These are phyloP conservation scores for Globisporangium recalcitrans DNA, from an alignment of 352 stramenopile species.

Conservation along the genomic window DNA sequence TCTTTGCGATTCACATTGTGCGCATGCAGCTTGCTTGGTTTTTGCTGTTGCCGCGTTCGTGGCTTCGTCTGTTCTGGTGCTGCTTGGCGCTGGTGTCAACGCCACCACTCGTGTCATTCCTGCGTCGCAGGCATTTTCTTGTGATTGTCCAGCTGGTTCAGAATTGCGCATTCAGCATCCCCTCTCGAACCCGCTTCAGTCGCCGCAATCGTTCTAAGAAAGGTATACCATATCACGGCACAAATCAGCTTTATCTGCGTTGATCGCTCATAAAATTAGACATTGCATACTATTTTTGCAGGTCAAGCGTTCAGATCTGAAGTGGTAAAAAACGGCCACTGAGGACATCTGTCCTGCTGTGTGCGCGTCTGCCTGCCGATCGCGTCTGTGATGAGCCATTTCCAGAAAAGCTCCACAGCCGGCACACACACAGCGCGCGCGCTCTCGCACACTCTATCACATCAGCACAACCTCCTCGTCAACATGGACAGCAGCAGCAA, in stretches of 20 bases:
- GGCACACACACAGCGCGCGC: not conserved
- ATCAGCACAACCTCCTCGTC: not conserved
- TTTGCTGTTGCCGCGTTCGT: too few species aligned
- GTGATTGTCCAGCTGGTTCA: slow-evolving; percentile 16
- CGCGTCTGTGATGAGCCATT: slow-evolving; percentile 6
- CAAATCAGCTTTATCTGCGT: not conserved
- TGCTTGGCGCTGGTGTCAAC: too few species aligned
- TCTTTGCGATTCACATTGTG: not conserved
- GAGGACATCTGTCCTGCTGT: not conserved
- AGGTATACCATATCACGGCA: not conserved
- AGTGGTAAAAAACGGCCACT: slow-evolving; percentile 13
- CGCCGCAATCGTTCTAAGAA: not conserved
- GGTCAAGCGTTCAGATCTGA: slow-evolving; percentile 8
- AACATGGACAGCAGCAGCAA: slow-evolving; percentile 10
- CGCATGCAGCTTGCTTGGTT: not conserved
- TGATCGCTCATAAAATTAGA: not conserved
- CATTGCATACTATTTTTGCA: not conserved
- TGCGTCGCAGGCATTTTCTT: slow-evolving; percentile 25
- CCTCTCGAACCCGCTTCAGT: not conserved
- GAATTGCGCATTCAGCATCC: slow-evolving; percentile 20
- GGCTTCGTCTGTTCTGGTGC: too few species aligned
- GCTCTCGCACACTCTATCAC: not conserved
- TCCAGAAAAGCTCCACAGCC: slow-evolving; percentile 8
- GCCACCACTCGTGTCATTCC: not conserved
- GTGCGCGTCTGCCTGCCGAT: not conserved